A percentile compares a stretch with the other conserved stretches of the same genome.
Evolutionary conservation across 2,329 filamentous ascomycete genomes (phyloP).

Genomic region (Phialophora expanda): DNA sequence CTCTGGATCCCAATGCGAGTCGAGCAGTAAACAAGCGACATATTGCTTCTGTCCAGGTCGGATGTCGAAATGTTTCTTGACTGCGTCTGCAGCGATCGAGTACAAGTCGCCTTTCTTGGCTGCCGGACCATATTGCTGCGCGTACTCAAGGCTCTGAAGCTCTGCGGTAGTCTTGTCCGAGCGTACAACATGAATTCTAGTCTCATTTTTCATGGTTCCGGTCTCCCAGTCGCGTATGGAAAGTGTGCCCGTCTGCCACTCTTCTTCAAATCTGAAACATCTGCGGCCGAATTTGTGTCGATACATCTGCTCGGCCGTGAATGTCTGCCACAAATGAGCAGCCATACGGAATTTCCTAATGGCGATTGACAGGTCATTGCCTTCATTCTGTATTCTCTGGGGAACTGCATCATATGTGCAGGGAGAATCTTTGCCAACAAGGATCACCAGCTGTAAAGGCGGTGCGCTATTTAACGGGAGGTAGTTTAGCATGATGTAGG

Average conservation of each 20-base stretch:
- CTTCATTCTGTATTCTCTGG: constrained; percentile 75
- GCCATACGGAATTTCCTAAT: constrained; percentile 92
- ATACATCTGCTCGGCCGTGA: constrained; percentile 95
- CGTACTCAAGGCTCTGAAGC: constrained; percentile 75
- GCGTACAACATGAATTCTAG: constrained; percentile 84
- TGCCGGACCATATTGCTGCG: constrained; percentile 75
- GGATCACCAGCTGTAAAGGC: constrained; percentile 84
- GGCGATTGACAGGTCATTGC: constrained; percentile 79
- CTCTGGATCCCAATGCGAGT: constrained; percentile 82
- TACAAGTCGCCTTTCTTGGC: constrained; percentile 76
- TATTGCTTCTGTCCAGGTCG: constrained; percentile 81
- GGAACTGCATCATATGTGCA: constrained; percentile 83
- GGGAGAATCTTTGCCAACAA: constrained; percentile 86
- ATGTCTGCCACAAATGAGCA: constrained; percentile 95
- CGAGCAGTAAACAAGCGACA: constrained; percentile 83
- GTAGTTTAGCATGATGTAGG: constrained; percentile 84
- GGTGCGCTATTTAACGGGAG: constrained; percentile 77
- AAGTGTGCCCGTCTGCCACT: constrained; percentile 85
- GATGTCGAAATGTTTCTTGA: constrained; percentile 76
- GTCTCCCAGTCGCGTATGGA: constrained; percentile 74
- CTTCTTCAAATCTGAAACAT: constrained; percentile 89
- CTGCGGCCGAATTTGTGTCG: constrained; percentile 84
- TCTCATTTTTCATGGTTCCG: constrained; percentile 83
- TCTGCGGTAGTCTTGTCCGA: constrained; percentile 83
- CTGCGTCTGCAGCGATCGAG: constrained; percentile 75